Percentiles rank a stretch among this genome's conserved stretches.
Evolutionary conservation across 495 filamentous ascomycete species (phyloP).

Genomic region (Penicillium pancosmium): DNA sequence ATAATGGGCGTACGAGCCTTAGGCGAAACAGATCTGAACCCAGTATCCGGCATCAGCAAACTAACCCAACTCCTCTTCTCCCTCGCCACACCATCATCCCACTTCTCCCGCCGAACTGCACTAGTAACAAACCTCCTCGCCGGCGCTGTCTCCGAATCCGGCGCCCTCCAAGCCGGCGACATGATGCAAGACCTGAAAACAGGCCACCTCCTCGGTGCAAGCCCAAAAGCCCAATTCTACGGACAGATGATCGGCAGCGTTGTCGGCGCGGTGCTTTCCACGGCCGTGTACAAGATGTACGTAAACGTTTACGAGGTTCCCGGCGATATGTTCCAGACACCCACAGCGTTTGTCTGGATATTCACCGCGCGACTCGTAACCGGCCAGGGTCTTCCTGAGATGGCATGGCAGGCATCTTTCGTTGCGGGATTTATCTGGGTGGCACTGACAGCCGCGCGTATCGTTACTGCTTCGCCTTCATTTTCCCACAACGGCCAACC

Average conservation of each 20-base stretch:
- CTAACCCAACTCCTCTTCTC: slow-evolving; percentile 94
- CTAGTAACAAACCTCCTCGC: slow-evolving; percentile 92
- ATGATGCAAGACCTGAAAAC: slow-evolving; percentile 99
- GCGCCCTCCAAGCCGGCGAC: slow-evolving; percentile 93
- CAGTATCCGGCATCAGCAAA: slow-evolving; percentile 95
- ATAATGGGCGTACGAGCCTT: slow-evolving; percentile 96
- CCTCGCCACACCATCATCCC: slow-evolving; percentile 77
- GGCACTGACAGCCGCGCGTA: slow-evolving; percentile 66
- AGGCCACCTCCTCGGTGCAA: slow-evolving; percentile 87
- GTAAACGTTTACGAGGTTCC: slow-evolving; percentile 87
- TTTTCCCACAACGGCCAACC: slow-evolving; percentile 25
- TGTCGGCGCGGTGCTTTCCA: slow-evolving; percentile 85
- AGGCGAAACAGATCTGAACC: slow-evolving; percentile 96
- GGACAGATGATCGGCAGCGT: slow-evolving; percentile 91
- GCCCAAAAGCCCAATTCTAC: slow-evolving; percentile 94
- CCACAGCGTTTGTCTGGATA: slow-evolving; percentile 94
- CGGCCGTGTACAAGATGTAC: slow-evolving; percentile 89
- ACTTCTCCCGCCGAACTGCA: slow-evolving; percentile 59
- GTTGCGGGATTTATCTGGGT: slow-evolving; percentile 72
- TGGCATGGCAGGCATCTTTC: slow-evolving; percentile 76
- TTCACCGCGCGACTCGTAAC: slow-evolving; percentile 95
- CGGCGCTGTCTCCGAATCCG: slow-evolving; percentile 85
- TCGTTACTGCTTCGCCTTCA: slow-evolving; percentile 48
- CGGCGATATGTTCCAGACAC: slow-evolving; percentile 86
- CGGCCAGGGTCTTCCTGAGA: slow-evolving; percentile 81